Evolutionary conservation across 495 filamentous ascomycete species (phyloP).

Genomic region (Penicillium tannophilum): DNA sequence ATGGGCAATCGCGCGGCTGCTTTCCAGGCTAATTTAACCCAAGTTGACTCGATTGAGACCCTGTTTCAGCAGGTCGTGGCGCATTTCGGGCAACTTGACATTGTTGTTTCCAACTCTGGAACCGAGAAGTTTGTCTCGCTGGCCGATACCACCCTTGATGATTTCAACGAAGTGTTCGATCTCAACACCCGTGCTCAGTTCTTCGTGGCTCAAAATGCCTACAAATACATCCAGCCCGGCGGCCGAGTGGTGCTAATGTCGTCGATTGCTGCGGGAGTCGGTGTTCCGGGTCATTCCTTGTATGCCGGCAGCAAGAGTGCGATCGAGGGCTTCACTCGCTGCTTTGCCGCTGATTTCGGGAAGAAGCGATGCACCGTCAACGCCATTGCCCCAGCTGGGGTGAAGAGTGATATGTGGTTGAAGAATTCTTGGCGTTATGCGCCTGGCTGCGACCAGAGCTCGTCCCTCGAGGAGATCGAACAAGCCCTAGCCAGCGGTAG

Average conservation of each 20-base stretch:
- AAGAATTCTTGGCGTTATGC: slow-evolving; percentile 68
- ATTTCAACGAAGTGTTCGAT: slow-evolving; percentile 75
- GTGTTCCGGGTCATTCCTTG: slow-evolving; percentile 71
- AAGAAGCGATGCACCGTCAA: slow-evolving; percentile 75
- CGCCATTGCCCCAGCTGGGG: slow-evolving; percentile 72
- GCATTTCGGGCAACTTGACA: slow-evolving; percentile 70
- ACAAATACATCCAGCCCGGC: slow-evolving; percentile 64
- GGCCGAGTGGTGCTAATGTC: slow-evolving; percentile 66
- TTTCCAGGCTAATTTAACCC: slow-evolving; percentile 75
- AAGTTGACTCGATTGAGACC: slow-evolving; percentile 61
- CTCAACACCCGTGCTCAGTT: slow-evolving; percentile 80
- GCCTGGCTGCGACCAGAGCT: slow-evolving; percentile 47
- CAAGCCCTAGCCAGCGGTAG: slow-evolving; percentile 39
- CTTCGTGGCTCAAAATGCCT: slow-evolving; percentile 79
- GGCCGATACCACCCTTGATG: slow-evolving; percentile 71
- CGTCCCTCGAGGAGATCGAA: slow-evolving; percentile 45
- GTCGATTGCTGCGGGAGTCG: slow-evolving; percentile 57
- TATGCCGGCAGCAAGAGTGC: slow-evolving; percentile 79
- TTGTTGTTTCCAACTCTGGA: slow-evolving; percentile 66
- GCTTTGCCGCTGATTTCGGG: slow-evolving; percentile 74
- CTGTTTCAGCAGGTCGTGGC: slow-evolving; percentile 66
- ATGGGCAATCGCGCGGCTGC: slow-evolving; percentile 63
- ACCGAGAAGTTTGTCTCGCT: slow-evolving; percentile 50
- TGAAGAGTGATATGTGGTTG: slow-evolving; percentile 80
- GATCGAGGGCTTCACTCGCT: slow-evolving; percentile 76